These are phyloP conservation scores for Acmispon strigosus DNA, from an alignment of 306 rosid species.

Conservation along the genomic window DNA sequence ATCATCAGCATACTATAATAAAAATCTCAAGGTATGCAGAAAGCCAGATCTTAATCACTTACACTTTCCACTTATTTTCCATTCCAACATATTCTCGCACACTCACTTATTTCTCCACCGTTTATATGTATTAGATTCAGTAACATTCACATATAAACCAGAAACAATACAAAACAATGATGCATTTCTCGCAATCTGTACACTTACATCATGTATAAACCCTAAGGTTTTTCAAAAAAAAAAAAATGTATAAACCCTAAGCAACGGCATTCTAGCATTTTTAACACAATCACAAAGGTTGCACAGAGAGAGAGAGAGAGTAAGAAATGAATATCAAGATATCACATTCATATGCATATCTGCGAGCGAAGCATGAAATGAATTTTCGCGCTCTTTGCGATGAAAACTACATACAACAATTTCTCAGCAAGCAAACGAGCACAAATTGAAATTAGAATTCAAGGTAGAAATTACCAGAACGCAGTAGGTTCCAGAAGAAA, in stretches of 20 bases:
- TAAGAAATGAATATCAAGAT: background rate
- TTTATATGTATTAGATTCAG: background rate
- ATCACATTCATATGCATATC: background rate
- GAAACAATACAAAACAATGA: background rate
- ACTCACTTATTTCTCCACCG: background rate
- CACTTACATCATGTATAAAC: background rate
- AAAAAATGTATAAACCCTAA: constrained; percentile 10
- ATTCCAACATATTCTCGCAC: background rate
- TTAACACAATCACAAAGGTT: background rate
- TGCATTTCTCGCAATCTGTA: background rate
- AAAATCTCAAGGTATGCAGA: background rate
- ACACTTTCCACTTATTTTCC: background rate
- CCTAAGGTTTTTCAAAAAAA: too few species aligned
- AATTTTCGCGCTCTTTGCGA: background rate
- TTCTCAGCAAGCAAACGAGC: background rate
- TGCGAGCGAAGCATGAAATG: background rate
- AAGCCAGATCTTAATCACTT: background rate
- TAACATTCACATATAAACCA: background rate
- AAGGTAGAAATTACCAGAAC: constrained; percentile 8
- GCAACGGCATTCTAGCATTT: background rate
- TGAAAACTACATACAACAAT: background rate
- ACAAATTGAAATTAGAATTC: background rate
- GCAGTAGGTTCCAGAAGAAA: background rate
- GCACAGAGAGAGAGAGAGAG: background rate
- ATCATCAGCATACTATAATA: background rate